A percentile compares a stretch with the other conserved stretches of the same genome.
Conservation (phyloP, 148 eudicot species). For the Rhododendron williamsianum region DNA sequence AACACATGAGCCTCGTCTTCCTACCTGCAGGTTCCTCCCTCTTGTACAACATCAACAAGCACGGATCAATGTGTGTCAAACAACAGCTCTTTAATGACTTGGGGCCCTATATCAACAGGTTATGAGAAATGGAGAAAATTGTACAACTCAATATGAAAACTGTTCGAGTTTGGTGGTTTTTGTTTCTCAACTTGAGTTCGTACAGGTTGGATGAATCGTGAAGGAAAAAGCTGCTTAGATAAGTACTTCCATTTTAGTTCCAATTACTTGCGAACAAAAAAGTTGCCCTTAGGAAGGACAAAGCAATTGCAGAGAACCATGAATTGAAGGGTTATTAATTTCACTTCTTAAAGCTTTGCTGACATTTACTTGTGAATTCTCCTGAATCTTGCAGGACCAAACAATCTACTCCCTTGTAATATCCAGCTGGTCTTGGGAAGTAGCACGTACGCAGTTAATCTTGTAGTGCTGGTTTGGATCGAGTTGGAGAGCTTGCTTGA, state of each 20-base stretch:
- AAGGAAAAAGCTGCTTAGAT: not conserved
- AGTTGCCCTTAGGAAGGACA: not conserved
- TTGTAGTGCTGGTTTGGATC: not conserved
- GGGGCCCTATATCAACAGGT: not conserved
- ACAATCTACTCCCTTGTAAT: not conserved
- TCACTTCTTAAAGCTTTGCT: not conserved
- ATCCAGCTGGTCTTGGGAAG: not conserved
- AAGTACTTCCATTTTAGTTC: not conserved
- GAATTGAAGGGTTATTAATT: not conserved
- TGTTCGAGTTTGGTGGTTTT: not conserved
- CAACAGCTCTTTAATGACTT: not conserved
- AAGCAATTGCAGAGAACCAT: not conserved
- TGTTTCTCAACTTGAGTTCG: not conserved
- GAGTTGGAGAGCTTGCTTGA: not conserved
- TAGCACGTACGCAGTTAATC: not conserved
- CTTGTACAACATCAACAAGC: not conserved
- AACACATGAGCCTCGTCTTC: not conserved
- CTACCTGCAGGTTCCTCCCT: not conserved
- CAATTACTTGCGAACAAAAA: not conserved
- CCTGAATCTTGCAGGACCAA: not conserved
- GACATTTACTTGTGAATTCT: not conserved
- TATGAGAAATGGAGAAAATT: not conserved
- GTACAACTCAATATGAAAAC: not conserved
- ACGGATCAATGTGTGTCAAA: not conserved
- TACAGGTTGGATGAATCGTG: not conserved